A percentile compares a stretch with the other conserved stretches of the same genome.
phyloP scores from a whole-genome alignment of 208 protist species.

The Wallacemonas collosoma region DNA sequence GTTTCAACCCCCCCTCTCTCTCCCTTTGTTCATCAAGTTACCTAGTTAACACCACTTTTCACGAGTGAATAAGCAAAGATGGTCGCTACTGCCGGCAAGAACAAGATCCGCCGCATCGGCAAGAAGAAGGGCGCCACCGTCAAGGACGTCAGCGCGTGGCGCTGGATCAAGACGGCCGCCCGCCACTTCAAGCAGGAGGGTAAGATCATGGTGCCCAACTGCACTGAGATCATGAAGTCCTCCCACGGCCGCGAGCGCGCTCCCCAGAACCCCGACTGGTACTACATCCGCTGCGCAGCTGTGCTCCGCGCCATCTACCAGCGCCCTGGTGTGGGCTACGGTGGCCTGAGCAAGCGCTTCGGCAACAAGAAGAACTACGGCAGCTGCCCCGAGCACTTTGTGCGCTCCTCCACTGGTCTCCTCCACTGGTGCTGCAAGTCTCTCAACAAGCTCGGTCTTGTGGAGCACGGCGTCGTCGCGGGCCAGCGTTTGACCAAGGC shows the following conservation, averaged over 20 bases:
- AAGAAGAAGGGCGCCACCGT: slow-evolving; percentile 92
- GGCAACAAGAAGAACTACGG: slow-evolving; percentile 91
- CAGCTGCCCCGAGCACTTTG: slow-evolving; percentile 90
- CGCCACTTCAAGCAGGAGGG: slow-evolving; percentile 96
- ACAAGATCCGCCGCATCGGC: slow-evolving; percentile 89
- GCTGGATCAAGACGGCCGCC: slow-evolving; percentile 95
- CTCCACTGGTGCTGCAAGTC: slow-evolving; percentile 95
- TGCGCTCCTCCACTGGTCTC: slow-evolving; percentile 78
- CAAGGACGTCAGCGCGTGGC: slow-evolving; percentile 94
- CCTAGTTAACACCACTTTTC: slow-evolving; percentile 6
- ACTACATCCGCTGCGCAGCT: slow-evolving; percentile 97
- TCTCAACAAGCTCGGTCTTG: slow-evolving; percentile 92
- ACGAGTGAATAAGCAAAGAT: slow-evolving; percentile 30
- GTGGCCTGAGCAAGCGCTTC: slow-evolving; percentile 93
- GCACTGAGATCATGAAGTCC: slow-evolving; percentile 97
- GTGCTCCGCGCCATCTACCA: slow-evolving; percentile 97
- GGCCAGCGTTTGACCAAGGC: slow-evolving; percentile 93
- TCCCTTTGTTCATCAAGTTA: slow-evolving; percentile 1
- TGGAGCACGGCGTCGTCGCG: slow-evolving; percentile 79
- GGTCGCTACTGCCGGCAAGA: slow-evolving; percentile 40
- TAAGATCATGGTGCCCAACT: slow-evolving; percentile 94
- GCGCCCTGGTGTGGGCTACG: slow-evolving; percentile 94
- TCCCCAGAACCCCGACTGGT: slow-evolving; percentile 98
- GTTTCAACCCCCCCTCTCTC: slow-evolving; percentile 3
- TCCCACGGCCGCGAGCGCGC: slow-evolving; percentile 95